Base-by-base conservation (phyloP, 139 green algal species). In the Deuterostichococcus epilithicus region DNA sequence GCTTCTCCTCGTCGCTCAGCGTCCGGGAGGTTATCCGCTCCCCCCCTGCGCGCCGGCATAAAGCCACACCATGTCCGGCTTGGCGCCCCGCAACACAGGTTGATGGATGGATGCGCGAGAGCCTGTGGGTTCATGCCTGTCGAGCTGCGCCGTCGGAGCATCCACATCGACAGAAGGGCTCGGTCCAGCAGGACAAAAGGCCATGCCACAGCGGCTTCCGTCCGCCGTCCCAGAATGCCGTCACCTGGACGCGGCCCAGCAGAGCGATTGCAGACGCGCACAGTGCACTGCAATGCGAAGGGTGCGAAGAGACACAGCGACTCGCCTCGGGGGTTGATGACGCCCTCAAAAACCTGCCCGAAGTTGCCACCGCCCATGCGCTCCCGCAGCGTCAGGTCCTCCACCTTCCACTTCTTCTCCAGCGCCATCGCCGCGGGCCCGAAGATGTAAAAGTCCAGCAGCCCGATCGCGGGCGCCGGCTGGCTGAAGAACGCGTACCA, bases 361-460 rank as follows among this genome's bases (percentile, higher is more conserved):
- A 94, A 97, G 87, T 97, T 97, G 73, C 93, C 93, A 33, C 88
- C 88, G 2, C 93, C 93, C 59, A 97, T 84, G 15, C 81, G 76
- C 23, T 92, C 86, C 28, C 88, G 72, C 58, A 92, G 78, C 26
- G 80, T 82, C 37, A 94, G 88, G 30, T 91, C 82, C 2, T 60
- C 60, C 5, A 82, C 80, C 33, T 30, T 78, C 63, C 82, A 93
- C 28, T 81, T 86, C 36, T 74, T 82, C n/a, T 81, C 33, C 1
- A 86, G 44, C 32, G 80, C 23, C 44, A 85, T 80, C 28, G 66
- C 72, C 10, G 94, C 30, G 2, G 90, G 92, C 0, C 71, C 71
- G 10, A 90, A 44, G 1, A 97, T 28, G 75, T 93, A 97, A 58
- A 93, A 97, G 78, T 97, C 92, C 25, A 94, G 63, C 5, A 94